phyloP scores from a whole-genome alignment of 306 rosid species.

The Betula pendula region DNA sequence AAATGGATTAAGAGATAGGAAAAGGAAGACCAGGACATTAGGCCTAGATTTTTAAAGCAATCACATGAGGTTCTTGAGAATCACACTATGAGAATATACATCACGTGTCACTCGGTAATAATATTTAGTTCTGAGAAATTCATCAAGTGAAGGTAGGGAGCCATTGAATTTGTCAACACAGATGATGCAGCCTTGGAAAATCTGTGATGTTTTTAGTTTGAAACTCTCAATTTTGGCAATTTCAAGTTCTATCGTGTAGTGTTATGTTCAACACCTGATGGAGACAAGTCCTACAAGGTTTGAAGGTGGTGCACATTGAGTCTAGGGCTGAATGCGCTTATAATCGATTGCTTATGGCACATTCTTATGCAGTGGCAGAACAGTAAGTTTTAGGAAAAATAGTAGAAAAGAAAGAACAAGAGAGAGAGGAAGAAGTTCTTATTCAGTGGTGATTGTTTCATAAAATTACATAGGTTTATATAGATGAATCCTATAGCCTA shows the following conservation, averaged over 20 bases:
- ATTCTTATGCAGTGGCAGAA: not conserved
- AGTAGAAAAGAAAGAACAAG: too few relatives aligned
- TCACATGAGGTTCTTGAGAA: not conserved
- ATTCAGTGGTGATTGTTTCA: too few relatives aligned
- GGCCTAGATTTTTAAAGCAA: slow-evolving; percentile 1
- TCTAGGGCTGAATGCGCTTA: not conserved
- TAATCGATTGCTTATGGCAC: not conserved
- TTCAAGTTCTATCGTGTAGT: not conserved
- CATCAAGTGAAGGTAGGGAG: not conserved
- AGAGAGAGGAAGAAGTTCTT: too few relatives aligned
- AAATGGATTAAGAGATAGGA: not conserved
- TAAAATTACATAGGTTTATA: too few relatives aligned
- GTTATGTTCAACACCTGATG: not conserved
- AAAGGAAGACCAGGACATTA: not conserved
- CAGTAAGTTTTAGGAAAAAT: too few relatives aligned
- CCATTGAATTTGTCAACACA: not conserved
- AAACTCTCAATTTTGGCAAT: not conserved
- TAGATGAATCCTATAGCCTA: too few relatives aligned
- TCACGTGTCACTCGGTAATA: not conserved
- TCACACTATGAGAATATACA: not conserved
- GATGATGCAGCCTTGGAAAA: not conserved
- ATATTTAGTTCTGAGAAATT: not conserved
- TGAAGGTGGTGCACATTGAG: not conserved
- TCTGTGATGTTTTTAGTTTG: not conserved
- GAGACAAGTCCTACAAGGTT: not conserved